Evolutionary conservation across 75 land plant genomes (phyloP), one percentile per base, ranked within the genome.

Genomic region (Gnetum montanum): DNA sequence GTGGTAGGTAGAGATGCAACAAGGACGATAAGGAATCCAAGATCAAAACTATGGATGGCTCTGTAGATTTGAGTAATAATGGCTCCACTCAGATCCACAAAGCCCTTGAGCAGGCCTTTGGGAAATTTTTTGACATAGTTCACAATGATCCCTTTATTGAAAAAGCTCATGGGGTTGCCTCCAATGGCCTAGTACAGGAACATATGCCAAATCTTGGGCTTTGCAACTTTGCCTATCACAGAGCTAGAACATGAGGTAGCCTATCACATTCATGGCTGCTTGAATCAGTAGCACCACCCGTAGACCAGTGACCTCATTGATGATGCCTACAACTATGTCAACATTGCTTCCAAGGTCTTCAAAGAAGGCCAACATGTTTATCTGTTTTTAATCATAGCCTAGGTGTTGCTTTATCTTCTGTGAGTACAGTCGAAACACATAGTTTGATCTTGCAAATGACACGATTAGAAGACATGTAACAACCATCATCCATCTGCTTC

Each of bases 161-260:
- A 37, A 41, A 62, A 74, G 4, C 75, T 74, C 57, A 26, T 31
- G n/a, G 77, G 33, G 47, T 65, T 74, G 4, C 69, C 60, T 22
- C 66, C 77, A 4, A 70, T 31, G 24, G 46, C 49, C 12, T 71
- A 65, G 48, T 44, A 74, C 23, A 62, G 4, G 40, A 58, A 70
- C 77, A 74, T 74, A 33, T 70, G 77, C 77, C 77, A 74, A 18
- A 57, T 12, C 7, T 36, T 13, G 2, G 71, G 72, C 4, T 35
- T 49, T 10, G 67, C 20, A 49, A 71, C 35, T 16, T 57, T 54
- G 26, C 38, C 54, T 0, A 68, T 70, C 27, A 62, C 75, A 43
- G 12, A 74, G 58, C 75, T 75, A 74, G 22, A 74, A 33, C 77
- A 74, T 71, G 38, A 46, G 26, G 34, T 74, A 74, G 4, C 77